phyloP scores from a whole-genome alignment of 2,329 filamentous ascomycete species.

The Bretziella fagacearum region DNA sequence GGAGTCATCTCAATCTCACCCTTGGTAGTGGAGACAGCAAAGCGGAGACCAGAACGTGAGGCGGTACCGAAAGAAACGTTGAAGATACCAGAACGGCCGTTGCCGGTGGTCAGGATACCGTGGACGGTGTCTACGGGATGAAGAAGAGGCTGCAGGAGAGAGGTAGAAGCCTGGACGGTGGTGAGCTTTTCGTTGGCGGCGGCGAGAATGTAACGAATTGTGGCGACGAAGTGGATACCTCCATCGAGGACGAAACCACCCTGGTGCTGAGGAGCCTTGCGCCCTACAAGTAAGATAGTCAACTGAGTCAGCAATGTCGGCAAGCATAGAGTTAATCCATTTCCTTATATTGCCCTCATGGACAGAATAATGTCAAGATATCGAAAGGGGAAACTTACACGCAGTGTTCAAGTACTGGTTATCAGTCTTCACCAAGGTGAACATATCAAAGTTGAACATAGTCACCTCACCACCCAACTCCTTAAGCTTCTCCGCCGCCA shows the following conservation, averaged over 20 bases:
- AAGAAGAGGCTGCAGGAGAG: slow-evolving; percentile 37
- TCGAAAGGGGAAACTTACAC: too few species aligned
- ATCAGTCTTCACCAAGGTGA: slow-evolving; percentile 26
- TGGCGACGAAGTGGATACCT: slow-evolving; percentile 56
- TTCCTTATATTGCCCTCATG: too few species aligned
- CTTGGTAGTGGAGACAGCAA: slow-evolving; percentile 38
- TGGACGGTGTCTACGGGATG: slow-evolving; percentile 51
- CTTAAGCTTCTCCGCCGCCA: slow-evolving; percentile 22
- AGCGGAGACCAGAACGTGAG: slow-evolving; percentile 32
- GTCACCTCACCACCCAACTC: slow-evolving; percentile 17
- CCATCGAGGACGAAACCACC: slow-evolving; percentile 63
- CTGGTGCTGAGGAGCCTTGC: slow-evolving; percentile 52
- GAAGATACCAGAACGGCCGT: slow-evolving; percentile 39
- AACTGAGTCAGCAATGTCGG: slow-evolving; percentile 12
- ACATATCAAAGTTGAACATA: slow-evolving; percentile 26
- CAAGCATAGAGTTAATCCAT: too few species aligned
- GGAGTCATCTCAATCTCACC: slow-evolving; percentile 35
- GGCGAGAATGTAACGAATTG: slow-evolving; percentile 38
- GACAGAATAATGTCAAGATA: too few species aligned
- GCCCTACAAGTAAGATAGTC: slow-evolving; percentile 26
- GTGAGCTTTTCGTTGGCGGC: slow-evolving; percentile 27
- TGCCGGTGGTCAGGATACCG: slow-evolving; percentile 36
- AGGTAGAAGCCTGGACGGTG: slow-evolving; percentile 36
- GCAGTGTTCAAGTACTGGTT: slow-evolving; percentile 34
- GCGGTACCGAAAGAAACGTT: slow-evolving; percentile 40